Evolutionary conservation across 129 eudicot genomes (phyloP).

Genomic region (Pulicaria dysenterica): DNA sequence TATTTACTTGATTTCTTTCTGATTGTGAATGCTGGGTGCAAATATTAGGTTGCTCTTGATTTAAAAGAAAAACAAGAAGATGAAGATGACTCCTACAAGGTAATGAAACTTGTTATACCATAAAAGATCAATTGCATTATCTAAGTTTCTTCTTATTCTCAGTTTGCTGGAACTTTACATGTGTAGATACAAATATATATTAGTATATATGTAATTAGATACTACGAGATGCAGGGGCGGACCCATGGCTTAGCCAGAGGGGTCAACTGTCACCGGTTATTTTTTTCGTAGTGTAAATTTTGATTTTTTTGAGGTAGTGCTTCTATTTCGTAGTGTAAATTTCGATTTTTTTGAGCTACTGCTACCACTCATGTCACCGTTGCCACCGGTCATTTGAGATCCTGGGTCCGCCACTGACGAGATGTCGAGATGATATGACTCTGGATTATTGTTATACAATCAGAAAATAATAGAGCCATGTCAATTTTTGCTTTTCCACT

Average conservation of each 20-base stretch:
- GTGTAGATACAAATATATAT: too few relatives aligned
- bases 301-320: too few relatives aligned
- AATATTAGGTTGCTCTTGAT: constrained; percentile 19
- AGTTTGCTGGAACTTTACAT: not conserved
- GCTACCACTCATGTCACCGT: too few relatives aligned
- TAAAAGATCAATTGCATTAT: not conserved
- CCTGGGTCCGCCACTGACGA: too few relatives aligned
- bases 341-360: too few relatives aligned
- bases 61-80: constrained; percentile 22
- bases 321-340: too few relatives aligned
- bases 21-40: constrained; percentile 6
- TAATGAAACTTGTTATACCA: constrained; percentile 5
- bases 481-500: not conserved
- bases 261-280: too few relatives aligned
- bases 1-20: not conserved
- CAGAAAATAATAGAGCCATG: not conserved
- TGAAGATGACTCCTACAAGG: constrained; percentile 32
- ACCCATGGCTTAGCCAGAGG: too few relatives aligned
- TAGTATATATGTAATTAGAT: not conserved
- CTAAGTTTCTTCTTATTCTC: not conserved
- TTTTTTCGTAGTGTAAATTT: too few relatives aligned
- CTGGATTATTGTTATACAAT: not conserved
- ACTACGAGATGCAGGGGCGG: not conserved
- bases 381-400: too few relatives aligned
- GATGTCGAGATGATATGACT: too few relatives aligned